phyloP scores from a whole-genome alignment of 495 filamentous ascomycete species.

The Stereocaulon alpinum region DNA sequence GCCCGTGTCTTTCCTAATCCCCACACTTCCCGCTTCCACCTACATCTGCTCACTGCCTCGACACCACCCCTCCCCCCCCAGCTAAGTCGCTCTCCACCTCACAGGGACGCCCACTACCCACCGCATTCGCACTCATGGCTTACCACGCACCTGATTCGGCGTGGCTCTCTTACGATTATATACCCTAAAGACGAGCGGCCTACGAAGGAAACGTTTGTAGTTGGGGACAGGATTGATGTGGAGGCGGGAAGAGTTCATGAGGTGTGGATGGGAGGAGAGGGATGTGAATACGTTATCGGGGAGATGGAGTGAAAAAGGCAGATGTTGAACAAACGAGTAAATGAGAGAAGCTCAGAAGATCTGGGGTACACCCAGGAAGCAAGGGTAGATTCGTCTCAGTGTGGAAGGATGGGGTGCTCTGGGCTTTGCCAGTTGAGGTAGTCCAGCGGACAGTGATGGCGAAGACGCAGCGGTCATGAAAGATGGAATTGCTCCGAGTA shows the following conservation, averaged over 20 bases:
- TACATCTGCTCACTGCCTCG: background rate
- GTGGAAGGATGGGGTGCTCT: too few relatives aligned
- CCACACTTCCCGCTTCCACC: background rate
- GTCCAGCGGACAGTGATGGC: too few relatives aligned
- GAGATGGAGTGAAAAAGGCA: slow-evolving; percentile 23
- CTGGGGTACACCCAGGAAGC: background rate
- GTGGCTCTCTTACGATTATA: slow-evolving; percentile 57
- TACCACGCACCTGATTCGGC: slow-evolving; percentile 69
- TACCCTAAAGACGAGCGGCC: slow-evolving; percentile 57
- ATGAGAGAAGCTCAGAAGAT: too few relatives aligned
- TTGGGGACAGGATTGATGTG: slow-evolving; percentile 66
- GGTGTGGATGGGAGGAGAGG: slow-evolving; percentile 69
- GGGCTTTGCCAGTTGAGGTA: too few relatives aligned
- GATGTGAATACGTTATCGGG: slow-evolving; percentile 81
- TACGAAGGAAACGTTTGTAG: slow-evolving; percentile 56
- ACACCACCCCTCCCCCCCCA: background rate
- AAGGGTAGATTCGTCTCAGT: too few relatives aligned
- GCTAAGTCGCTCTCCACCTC: background rate
- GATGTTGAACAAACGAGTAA: background rate
- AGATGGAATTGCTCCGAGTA: too few relatives aligned
- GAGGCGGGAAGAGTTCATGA: slow-evolving; percentile 62
- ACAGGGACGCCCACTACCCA: slow-evolving; percentile 59
- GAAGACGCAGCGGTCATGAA: too few relatives aligned
- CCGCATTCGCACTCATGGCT: slow-evolving; percentile 61
- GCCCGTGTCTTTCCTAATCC: background rate